Percentiles rank a stretch among this genome's conserved stretches.
These are phyloP conservation scores for Avena atlantica DNA, from an alignment of 176 grass and related monocot genomes.

Conservation along the genomic window DNA sequence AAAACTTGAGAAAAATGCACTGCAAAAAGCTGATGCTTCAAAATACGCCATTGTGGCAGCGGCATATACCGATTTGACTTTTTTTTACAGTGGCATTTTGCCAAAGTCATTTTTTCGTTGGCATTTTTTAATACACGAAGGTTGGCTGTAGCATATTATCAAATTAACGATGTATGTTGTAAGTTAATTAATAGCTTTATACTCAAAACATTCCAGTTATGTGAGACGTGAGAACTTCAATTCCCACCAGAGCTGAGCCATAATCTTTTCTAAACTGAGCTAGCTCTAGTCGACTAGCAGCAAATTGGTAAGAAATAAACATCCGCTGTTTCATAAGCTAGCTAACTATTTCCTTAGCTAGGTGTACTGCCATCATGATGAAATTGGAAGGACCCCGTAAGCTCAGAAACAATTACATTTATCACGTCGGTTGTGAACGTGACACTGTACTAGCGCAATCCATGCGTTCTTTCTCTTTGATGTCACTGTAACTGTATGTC, in stretches of 20 bases:
- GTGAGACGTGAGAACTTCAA: neutral
- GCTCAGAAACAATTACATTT: neutral
- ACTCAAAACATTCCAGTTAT: neutral
- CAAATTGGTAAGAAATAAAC: neutral
- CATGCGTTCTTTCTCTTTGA: neutral
- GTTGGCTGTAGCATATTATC: neutral
- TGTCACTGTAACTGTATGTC: neutral
- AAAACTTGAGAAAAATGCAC: neutral
- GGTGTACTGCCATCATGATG: neutral
- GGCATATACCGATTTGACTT: neutral
- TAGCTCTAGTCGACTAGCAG: constrained; percentile 1
- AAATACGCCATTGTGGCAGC: neutral
- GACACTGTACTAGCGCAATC: neutral
- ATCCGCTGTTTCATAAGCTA: neutral
- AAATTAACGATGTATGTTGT: neutral
- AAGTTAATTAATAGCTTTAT: neutral
- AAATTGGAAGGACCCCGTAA: neutral
- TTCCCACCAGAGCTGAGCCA: neutral
- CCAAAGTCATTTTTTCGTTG: neutral
- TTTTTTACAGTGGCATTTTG: neutral
- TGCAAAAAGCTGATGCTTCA: neutral
- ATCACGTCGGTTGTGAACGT: neutral
- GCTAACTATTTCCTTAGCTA: neutral
- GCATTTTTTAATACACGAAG: neutral
- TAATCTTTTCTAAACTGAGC: neutral